Base-by-base conservation (phyloP, 768 basidiomycete species). In the Kwoniella europaea region DNA sequence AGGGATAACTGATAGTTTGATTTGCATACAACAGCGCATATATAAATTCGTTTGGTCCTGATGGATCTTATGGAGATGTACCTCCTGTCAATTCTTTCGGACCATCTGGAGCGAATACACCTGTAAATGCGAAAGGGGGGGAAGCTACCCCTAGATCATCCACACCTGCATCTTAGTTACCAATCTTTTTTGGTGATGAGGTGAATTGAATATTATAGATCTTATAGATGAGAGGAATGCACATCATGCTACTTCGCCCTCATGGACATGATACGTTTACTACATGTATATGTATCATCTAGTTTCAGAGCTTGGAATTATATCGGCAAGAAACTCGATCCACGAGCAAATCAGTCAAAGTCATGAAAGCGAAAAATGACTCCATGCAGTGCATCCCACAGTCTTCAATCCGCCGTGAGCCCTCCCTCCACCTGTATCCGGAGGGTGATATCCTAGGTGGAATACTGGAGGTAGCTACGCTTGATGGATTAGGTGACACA, bases 41-140 rank as follows among this genome's bases (percentile, higher is more conserved):
- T 63, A 79, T 82, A 41, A 73, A 73, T 10, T 80, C 80, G 0
- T 83, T 83, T 66, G 79, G 73, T 16, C 59, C 67, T 7, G 79
- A 68, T n/a, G 82, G 82, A 15, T 50, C 58, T 3, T 27, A 80
- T 22, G 82, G 81, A 18, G 82, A 83, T 65, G 74, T 83, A 9
- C 77, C 76, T 1, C 63, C 77, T 7, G 76, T 78, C 3, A 66
- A 65, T 9, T 56, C 76, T 18, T 81, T 74, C 58, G 79, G 77
- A 20, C 79, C 79, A 15, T 64, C 73, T 6, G 72, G 67, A 10
- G 54, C 74, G 12, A 76, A 75, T 52, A 80, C 79, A 2, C 79
- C 79, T 12, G 64, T 68, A 16, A 70, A 65, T 46, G 18, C 43
- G 13, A 65, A 64, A 24, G 68, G 68, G 1, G 68, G 68, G 3